These are phyloP conservation scores for Goffeauzyma gilvescens DNA, from an alignment of 768 basidiomycete species.

Conservation along the genomic window DNA sequence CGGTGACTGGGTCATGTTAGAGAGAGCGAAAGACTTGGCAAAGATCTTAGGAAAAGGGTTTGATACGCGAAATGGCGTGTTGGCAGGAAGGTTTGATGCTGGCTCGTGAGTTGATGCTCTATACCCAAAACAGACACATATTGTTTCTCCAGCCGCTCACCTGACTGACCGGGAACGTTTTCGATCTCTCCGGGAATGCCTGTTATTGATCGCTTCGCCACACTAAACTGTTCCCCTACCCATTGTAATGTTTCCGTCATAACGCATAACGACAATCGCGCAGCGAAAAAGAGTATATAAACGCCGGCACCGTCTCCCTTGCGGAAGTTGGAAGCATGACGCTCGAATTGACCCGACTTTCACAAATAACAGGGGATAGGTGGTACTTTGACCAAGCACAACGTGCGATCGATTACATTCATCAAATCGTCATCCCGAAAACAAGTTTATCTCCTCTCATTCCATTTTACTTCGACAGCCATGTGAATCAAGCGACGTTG, in stretches of 20 bases:
- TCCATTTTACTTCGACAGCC: constrained; percentile 25
- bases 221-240: too few species aligned
- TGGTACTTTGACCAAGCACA: constrained; percentile 33
- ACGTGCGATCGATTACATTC: constrained; percentile 31
- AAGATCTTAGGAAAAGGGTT: constrained; percentile 31
- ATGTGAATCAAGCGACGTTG: constrained; percentile 3
- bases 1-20: constrained; percentile 33
- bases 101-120: constrained; percentile 19
- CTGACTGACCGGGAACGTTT: too few species aligned
- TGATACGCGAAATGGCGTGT: constrained; percentile 30
- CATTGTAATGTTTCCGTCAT: too few species aligned
- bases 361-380: constrained; percentile 31
- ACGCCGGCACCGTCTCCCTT: constrained; percentile 17
- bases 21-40: constrained; percentile 33
- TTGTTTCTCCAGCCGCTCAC: too few species aligned
- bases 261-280: too few species aligned
- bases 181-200: too few species aligned
- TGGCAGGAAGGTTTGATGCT: constrained; percentile 27
- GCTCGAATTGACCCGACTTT: constrained; percentile 33
- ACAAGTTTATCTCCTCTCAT: constrained; percentile 20
- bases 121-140: too few species aligned
- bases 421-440: constrained; percentile 19
- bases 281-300: constrained; percentile 5
- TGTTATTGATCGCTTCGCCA: too few species aligned
- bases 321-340: constrained; percentile 34